Percentiles rank a stretch among this genome's conserved stretches.
Evolutionary conservation across 495 filamentous ascomycete genomes (phyloP).

Genomic region (Pseudoneurospora amorphoporcata): DNA sequence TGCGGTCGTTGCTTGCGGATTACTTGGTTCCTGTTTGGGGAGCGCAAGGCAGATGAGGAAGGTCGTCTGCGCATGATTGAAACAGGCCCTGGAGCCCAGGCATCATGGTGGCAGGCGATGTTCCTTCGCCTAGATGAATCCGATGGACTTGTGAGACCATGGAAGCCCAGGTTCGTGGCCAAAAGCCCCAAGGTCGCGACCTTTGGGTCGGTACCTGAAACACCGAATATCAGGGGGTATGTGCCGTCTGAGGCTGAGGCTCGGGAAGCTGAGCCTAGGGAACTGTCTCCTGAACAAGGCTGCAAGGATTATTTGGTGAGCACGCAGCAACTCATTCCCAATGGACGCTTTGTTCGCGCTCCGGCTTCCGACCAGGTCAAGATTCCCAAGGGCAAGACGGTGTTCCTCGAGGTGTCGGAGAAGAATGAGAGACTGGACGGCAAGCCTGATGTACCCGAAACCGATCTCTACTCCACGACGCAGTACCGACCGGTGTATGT

Average conservation of each 20-base stretch:
- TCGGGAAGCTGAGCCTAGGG: neutral
- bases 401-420: constrained; percentile 75
- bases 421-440: constrained; percentile 57
- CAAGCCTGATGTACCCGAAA: constrained; percentile 37
- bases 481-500: constrained; percentile 80
- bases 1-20: constrained; percentile 74
- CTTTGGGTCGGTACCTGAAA: constrained; percentile 13
- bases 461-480: constrained; percentile 55
- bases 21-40: constrained; percentile 86
- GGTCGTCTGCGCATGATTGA: constrained; percentile 36
- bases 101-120: constrained; percentile 21
- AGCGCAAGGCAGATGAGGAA: constrained; percentile 71
- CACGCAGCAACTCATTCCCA: constrained; percentile 36
- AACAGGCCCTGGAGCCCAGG: constrained; percentile 14
- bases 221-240: constrained; percentile 3
- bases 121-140: constrained; percentile 28
- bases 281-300: neutral
- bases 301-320: constrained; percentile 32
- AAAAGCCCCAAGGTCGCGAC: constrained; percentile 23
- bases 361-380: constrained; percentile 90
- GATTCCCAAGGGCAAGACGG: constrained; percentile 68
- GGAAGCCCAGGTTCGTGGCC: constrained; percentile 30
- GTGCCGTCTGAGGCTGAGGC: neutral
- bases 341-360: constrained; percentile 81
- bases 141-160: constrained; percentile 26